These are phyloP conservation scores for Ceratobasidium papillatum DNA, from an alignment of 1,284 basidiomycete species.

Conservation along the genomic window DNA sequence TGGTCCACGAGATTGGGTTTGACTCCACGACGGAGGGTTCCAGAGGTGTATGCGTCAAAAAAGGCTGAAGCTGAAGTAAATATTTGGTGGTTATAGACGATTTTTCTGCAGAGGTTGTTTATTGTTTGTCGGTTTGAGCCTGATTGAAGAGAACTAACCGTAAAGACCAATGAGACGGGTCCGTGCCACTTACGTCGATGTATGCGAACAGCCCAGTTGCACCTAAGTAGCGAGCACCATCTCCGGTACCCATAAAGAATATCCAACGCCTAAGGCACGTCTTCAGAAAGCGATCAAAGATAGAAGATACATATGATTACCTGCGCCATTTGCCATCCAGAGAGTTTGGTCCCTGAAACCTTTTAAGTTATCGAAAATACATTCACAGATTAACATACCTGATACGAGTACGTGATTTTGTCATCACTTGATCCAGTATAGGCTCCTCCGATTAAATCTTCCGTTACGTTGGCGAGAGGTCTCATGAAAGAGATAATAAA, in stretches of 20 bases:
- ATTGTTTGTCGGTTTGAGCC: constrained; percentile 10
- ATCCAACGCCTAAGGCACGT: constrained; percentile 43
- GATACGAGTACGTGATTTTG: constrained; percentile 13
- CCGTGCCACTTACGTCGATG: constrained; percentile 66
- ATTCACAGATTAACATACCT: not conserved
- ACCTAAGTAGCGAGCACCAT: constrained; percentile 61
- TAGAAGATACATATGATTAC: not conserved
- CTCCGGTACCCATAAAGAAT: constrained; percentile 60
- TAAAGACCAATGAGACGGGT: constrained; percentile 62
- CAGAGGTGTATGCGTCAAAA: constrained; percentile 61
- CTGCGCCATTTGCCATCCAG: constrained; percentile 68
- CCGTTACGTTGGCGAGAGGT: constrained; percentile 42
- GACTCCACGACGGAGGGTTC: constrained; percentile 59
- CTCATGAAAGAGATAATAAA: constrained; percentile 27
- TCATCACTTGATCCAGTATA: constrained; percentile 35
- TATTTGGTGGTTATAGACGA: constrained; percentile 68
- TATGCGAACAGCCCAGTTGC: constrained; percentile 66
- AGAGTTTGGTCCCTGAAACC: constrained; percentile 60
- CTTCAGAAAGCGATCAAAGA: constrained; percentile 36
- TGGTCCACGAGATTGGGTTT: constrained; percentile 51
- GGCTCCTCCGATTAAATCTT: constrained; percentile 53
- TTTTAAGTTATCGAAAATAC: constrained; percentile 36
- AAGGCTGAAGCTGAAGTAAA: constrained; percentile 61
- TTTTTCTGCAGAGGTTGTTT: constrained; percentile 48
- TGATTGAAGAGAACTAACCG: constrained; percentile 51